phyloP scores from a whole-genome alignment of 2,329 filamentous ascomycete genomes.

The Decorospora gaudefroyi region DNA sequence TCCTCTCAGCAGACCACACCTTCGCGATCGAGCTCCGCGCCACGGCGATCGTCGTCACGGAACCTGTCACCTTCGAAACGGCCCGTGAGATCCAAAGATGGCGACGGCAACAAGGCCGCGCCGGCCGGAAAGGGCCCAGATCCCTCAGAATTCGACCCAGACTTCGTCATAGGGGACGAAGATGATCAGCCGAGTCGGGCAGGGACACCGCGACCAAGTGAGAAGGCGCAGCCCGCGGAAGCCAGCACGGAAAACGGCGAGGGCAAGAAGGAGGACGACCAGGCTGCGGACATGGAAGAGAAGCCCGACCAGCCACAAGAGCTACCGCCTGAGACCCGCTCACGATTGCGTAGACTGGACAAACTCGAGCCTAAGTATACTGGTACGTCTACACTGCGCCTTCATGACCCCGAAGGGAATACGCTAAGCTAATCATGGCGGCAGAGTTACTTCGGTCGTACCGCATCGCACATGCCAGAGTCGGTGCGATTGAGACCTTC shows the following conservation, averaged over 20 bases:
- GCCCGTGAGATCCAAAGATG: slow-evolving; percentile 37
- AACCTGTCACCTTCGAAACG: slow-evolving; percentile 47
- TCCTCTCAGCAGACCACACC: slow-evolving; percentile 50
- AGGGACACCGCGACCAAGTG: slow-evolving; percentile 61
- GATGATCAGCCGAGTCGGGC: slow-evolving; percentile 67
- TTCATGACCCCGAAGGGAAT: background rate
- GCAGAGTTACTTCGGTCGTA: slow-evolving; percentile 91
- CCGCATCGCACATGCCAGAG: slow-evolving; percentile 83
- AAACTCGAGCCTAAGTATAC: slow-evolving; percentile 87
- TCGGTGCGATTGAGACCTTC: slow-evolving; percentile 87
- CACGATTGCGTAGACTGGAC: slow-evolving; percentile 81
- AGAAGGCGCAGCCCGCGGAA: slow-evolving; percentile 42
- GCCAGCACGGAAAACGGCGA: slow-evolving; percentile 28
- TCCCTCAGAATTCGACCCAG: slow-evolving; percentile 83
- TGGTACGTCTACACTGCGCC: slow-evolving; percentile 55
- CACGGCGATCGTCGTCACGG: slow-evolving; percentile 54
- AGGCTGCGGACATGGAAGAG: slow-evolving; percentile 34
- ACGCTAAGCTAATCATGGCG: slow-evolving; percentile 19
- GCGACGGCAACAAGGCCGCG: slow-evolving; percentile 41
- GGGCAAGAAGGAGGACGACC: slow-evolving; percentile 42
- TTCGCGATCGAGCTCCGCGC: slow-evolving; percentile 52
- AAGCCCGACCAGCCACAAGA: slow-evolving; percentile 54
- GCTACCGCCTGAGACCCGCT: slow-evolving; percentile 72
- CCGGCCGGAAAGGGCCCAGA: slow-evolving; percentile 67
- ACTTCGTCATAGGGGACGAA: slow-evolving; percentile 85